These are phyloP conservation scores for Neurospora sp. DNA, from an alignment of 495 filamentous ascomycete genomes.

Conservation along the genomic window DNA sequence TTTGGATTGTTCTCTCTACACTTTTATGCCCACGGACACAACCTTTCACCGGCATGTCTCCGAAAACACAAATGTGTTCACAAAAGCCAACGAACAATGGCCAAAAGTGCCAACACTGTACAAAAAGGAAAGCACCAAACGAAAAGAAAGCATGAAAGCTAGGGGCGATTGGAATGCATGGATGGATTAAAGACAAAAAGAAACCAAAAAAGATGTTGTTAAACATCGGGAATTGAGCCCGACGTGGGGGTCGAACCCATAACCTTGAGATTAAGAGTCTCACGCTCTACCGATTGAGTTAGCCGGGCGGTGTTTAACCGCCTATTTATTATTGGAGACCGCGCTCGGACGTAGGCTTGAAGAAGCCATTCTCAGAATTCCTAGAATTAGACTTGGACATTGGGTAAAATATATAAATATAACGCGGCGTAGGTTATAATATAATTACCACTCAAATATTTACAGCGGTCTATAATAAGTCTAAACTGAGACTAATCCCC, in stretches of 20 bases:
- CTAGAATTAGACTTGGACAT: not conserved
- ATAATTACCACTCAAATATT: too few species aligned
- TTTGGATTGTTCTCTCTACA: too few species aligned
- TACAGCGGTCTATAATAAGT: too few species aligned
- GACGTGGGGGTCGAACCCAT: not conserved
- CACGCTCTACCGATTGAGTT: conserved; percentile 68
- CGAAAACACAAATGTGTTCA: too few species aligned
- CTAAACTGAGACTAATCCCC: too few species aligned
- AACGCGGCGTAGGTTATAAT: not conserved
- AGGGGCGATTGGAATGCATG: too few species aligned
- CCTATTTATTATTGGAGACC: not conserved
- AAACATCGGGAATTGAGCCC: conserved; percentile 7
- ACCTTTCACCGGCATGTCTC: too few species aligned
- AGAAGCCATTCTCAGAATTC: not conserved
- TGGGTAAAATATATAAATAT: not conserved
- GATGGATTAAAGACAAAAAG: not conserved
- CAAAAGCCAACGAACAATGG: too few species aligned
- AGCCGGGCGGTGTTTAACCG: conserved; percentile 23
- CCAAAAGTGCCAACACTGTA: too few species aligned
- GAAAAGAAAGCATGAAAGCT: too few species aligned
- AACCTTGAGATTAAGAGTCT: conserved; percentile 61
- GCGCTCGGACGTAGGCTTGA: not conserved
- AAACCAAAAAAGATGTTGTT: not conserved
- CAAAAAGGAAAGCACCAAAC: not conserved
- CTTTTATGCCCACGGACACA: too few species aligned